Evolutionary conservation across 108 stramenopile species (phyloP).

Genomic region (Nannochloropsis salina): DNA sequence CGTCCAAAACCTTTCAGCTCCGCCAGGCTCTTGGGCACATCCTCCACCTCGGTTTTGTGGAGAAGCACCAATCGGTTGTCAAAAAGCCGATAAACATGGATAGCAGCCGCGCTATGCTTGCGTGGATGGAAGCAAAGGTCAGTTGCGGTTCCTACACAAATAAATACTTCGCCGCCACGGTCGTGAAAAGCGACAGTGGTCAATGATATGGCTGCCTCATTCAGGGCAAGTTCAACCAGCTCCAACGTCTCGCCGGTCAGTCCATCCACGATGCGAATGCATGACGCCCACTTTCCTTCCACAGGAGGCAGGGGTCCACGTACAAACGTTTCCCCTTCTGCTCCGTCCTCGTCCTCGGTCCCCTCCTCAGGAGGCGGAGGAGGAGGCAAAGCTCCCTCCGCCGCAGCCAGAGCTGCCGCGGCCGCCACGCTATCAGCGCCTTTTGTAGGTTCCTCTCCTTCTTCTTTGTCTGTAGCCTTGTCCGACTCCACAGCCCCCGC

Average conservation of each 20-base stretch:
- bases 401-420: neutral
- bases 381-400: conserved; percentile 19
- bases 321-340: conserved; percentile 59
- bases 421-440: conserved; percentile 24
- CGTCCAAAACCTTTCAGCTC: conserved; percentile 75
- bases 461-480: conserved; percentile 47
- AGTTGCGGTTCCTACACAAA: conserved; percentile 87
- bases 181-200: conserved; percentile 79
- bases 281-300: conserved; percentile 84
- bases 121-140: conserved; percentile 76
- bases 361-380: conserved; percentile 1
- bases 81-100: conserved; percentile 71
- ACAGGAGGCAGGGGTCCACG: conserved; percentile 78
- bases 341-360: conserved; percentile 73
- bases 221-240: conserved; percentile 74
- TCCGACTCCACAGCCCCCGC: conserved; percentile 62
- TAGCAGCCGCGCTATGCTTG: conserved; percentile 27
- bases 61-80: conserved; percentile 77
- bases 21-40: conserved; percentile 78
- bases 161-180: conserved; percentile 79
- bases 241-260: conserved; percentile 69
- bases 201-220: conserved; percentile 89
- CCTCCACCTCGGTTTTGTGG: conserved; percentile 85
- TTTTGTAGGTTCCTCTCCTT: conserved; percentile 61
- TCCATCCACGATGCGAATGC: conserved; percentile 85